Base-by-base conservation (phyloP, 495 filamentous ascomycete species). In the Cairneyella variabilis region DNA sequence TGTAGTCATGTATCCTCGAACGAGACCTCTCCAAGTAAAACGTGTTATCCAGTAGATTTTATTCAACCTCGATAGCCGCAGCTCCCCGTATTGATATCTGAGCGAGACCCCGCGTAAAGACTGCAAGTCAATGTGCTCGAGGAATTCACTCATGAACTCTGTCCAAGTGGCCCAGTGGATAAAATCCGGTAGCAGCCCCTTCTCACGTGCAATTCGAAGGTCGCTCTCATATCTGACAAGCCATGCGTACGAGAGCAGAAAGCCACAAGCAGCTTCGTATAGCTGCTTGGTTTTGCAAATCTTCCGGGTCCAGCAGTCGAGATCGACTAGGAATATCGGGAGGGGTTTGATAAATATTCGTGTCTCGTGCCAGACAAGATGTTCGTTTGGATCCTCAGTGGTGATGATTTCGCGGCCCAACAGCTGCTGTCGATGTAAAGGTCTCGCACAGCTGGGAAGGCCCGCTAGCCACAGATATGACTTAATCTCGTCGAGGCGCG, bases 281-380 rank as follows among this genome's bases (percentile, higher is more conserved):
- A 69, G 41, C 14, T 42, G 32, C 44, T 47, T 51, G 36, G 0
- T 50, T 8, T 49, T 49, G 54, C 54, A 57, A 14, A 57, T 18
- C 38, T 45, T 38, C 27, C 22, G 43, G 1, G 20, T 18, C 46
- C 54, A 57, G 26, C 22, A 49, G 20, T 55, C 32, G 42, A 39
- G 2, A n/a, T 50, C 44, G 51, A 54, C 7, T 6, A 51, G n/a
- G 42, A 68, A 48, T 3, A 43, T 17, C 0, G 79, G 80, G 1
- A 85, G 53, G 0, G 82, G 80, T 45, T 83, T 85, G 48, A 84
- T 63, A 61, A 73, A 83, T 17, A 83, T 74, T 0, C 63, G 53
- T 9, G 68, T 46, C 17, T 77, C 58, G 39, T 61, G 54, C 82
- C 79, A 86, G 12, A 83, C 69, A 0, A 84, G 69, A 48, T 86